Conservation (phyloP, 1,139 yeast species). For the Scheffersomyces cryptocercus region DNA sequence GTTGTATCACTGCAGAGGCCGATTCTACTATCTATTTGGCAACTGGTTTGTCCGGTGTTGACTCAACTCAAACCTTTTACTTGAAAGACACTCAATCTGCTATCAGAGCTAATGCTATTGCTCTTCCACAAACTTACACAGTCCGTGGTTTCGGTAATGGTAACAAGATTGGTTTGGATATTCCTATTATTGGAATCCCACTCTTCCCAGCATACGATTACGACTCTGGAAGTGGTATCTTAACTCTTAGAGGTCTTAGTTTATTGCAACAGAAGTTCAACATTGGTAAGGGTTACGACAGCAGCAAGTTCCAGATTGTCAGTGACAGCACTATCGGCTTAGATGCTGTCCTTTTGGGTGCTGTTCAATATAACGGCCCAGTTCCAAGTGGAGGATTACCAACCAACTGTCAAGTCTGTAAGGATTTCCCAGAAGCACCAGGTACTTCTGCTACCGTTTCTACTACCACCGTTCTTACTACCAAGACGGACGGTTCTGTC, state of each 20-base stretch:
- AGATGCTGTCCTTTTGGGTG: slow-evolving; percentile 16
- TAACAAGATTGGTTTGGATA: slow-evolving; percentile 5
- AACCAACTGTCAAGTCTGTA: slow-evolving; percentile 4
- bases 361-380: slow-evolving; percentile 18
- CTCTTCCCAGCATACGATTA: slow-evolving; percentile 13
- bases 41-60: slow-evolving; percentile 12
- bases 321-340: slow-evolving; percentile 10
- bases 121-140: slow-evolving; percentile 3
- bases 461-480: slow-evolving; percentile 1
- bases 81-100: slow-evolving; percentile 16
- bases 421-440: slow-evolving; percentile 2
- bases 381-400: slow-evolving; percentile 3
- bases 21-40: slow-evolving; percentile 16
- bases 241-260: slow-evolving; percentile 10
- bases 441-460: background rate
- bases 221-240: slow-evolving; percentile 15
- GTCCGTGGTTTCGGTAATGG: slow-evolving; percentile 11
- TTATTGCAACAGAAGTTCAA: slow-evolving; percentile 5
- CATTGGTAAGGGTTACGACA: slow-evolving; percentile 17
- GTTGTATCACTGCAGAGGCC: slow-evolving; percentile 21
- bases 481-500: slow-evolving; percentile 1
- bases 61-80: slow-evolving; percentile 16
- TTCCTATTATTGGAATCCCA: slow-evolving; percentile 1
- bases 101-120: slow-evolving; percentile 16
- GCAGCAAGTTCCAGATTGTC: slow-evolving; percentile 2